Evolutionary conservation across 1,284 basidiomycete species (phyloP), one percentile per base, ranked within the genome.

Genomic region (Sphaerobolus stellatus): DNA sequence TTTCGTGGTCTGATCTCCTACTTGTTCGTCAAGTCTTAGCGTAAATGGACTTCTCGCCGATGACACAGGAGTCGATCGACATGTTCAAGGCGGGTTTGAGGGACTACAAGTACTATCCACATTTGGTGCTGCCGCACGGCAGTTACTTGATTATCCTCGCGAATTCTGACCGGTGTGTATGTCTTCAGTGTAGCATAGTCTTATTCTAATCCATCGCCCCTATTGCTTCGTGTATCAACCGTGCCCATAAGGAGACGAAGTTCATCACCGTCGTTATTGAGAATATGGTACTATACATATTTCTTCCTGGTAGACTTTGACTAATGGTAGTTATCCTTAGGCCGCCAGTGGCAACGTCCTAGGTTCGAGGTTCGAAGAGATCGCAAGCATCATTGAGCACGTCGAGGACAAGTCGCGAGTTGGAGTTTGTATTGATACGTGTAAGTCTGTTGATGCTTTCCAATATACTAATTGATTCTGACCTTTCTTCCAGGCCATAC

Each of bases 81-180:
- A 59, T 70, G 41, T 92, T 90, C 72, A 82, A 81, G 61, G 64
- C 71, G 29, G 74, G 79, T 20, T 76, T 91, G 77, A 64, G 71
- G 53, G 73, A 75, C 27, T 78, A 84, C 58, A 79, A 79, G 1
- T 92, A 90, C 63, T 71, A 76, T 0, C 69, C 79, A 2, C 71
- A 74, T 27, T 72, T 85, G 57, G 78, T 92, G 2, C 71, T 94
- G 4, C 90, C 90, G 0, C 92, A 94, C 60, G 91, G 91, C 18
- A 92, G 83, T 65, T 95, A 94, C 65, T 78, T 95, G 28, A 81
- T 94, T 56, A 94, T 94, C 64, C 75, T 94, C 0, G 92, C 84
- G 5, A 93, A 94, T 63, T 87, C 88, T 0, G 88, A 93, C 59
- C 61, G 62, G 88, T 90, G 54, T 56, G 85, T 70, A 13, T 14